Evolutionary conservation across 2,329 filamentous ascomycete species (phyloP), one percentile per base, ranked within the genome.

Genomic region (Colletotrichum somersetense): DNA sequence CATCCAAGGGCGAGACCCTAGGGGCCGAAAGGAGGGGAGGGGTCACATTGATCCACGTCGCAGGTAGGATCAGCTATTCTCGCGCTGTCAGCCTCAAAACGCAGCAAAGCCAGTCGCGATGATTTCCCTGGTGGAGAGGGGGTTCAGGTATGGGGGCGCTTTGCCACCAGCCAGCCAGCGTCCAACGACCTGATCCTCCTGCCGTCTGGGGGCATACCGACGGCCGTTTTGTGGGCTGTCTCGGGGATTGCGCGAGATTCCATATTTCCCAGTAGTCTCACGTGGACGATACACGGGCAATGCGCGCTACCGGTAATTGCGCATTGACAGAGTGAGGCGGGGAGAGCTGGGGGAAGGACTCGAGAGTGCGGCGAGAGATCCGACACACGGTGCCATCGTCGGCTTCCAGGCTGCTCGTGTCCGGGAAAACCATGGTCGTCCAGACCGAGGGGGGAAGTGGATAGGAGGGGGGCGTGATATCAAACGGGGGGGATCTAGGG

Each of bases 161-260:
- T 69, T 53, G 64, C 68, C 57, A 71, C 26, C 26, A 26, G 26
- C 26, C 26, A 26, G 26, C 68, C 64, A 58, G 67, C 23, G 57
- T 52, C 35, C 66, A 63, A 71, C 48, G 61, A 69, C 30, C 33
- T 26, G 35, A 67, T 70, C 56, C 33, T 56, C 42, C 42, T 46
- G 42, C 42, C 63, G 48, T 44, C 55, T 57, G 56, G 40, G 63
- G 57, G 33, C 46, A 62, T 20, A 35, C 35, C 33, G 26, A 7
- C 18, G 42, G 62, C 18, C 33, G 40, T 67, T 67, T 56, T 67
- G 56, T 50, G 64, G 67, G 3, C 26, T 26, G 2, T 66, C 48
- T 16, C 67, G 16, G 56, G n/a, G n/a, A 56, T 62, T 46, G 40
- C 26, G 26, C 26, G 18, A 62, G 50, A 26, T 42, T 33, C 26